These are phyloP conservation scores for Russula emetica DNA, from an alignment of 768 basidiomycete species.

Conservation along the genomic window DNA sequence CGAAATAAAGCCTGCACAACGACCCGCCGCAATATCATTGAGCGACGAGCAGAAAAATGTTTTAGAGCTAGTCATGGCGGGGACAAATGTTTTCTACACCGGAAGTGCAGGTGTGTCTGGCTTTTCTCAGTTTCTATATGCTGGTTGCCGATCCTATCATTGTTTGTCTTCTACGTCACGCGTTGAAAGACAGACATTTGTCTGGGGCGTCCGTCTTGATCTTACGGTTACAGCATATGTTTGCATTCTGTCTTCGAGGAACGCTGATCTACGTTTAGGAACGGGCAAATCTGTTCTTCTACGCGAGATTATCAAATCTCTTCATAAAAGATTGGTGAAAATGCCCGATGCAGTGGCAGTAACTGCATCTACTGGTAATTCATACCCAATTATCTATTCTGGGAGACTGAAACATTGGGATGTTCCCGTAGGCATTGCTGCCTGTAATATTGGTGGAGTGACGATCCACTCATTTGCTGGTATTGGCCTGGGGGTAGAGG, in stretches of 20 bases:
- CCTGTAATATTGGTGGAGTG: slow-evolving; percentile 94
- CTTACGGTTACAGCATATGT: slow-evolving; percentile 9
- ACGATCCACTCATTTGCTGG: slow-evolving; percentile 97
- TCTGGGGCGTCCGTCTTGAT: slow-evolving; percentile 5
- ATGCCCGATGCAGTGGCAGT: slow-evolving; percentile 76
- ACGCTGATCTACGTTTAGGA: slow-evolving; percentile 44
- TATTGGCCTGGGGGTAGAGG: slow-evolving; percentile 76
- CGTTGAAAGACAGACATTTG: slow-evolving; percentile 3
- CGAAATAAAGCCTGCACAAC: slow-evolving; percentile 27
- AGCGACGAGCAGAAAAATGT: slow-evolving; percentile 87
- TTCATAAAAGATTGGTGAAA: slow-evolving; percentile 53
- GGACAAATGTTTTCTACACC: slow-evolving; percentile 87
- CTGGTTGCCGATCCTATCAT: neutral
- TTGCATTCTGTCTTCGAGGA: neutral
- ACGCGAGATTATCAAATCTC: slow-evolving; percentile 78
- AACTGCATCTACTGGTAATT: slow-evolving; percentile 85
- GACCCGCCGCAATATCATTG: slow-evolving; percentile 49
- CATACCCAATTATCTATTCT: neutral
- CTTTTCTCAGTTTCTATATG: slow-evolving; percentile 13
- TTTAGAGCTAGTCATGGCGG: slow-evolving; percentile 67
- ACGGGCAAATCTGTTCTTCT: slow-evolving; percentile 96
- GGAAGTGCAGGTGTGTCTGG: slow-evolving; percentile 81
- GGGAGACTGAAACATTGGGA: neutral
- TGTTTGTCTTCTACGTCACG: neutral
- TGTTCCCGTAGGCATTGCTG: slow-evolving; percentile 68